A percentile compares a stretch with the other conserved stretches of the same genome.
Conservation (phyloP, 345 rosid genomes). For the Citrus maxima region DNA sequence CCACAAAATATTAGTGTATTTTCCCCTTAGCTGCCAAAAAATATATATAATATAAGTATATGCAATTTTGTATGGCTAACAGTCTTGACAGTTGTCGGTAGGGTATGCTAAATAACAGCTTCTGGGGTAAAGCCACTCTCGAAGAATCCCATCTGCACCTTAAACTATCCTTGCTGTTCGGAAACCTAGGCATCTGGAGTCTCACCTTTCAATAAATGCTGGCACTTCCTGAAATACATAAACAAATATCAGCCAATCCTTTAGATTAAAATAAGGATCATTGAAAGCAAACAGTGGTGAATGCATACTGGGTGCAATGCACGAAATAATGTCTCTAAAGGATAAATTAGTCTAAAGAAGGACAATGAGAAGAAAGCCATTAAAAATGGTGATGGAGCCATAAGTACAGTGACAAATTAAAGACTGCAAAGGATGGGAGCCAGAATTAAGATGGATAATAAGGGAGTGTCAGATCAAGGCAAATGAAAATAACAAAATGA, state of each 20-base stretch:
- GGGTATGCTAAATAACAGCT: not conserved
- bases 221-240: slow-evolving; percentile 39
- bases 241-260: not conserved
- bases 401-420: not conserved
- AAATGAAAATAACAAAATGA: not conserved
- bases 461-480: not conserved
- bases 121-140: not conserved
- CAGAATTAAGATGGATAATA: not conserved
- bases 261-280: not conserved
- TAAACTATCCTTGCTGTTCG: not conserved
- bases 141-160: not conserved
- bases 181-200: slow-evolving; percentile 8
- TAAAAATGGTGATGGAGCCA: not conserved
- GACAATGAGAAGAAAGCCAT: slow-evolving; percentile 9
- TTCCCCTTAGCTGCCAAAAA: not conserved
- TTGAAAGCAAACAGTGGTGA: not conserved
- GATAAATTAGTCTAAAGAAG: not conserved
- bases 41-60: too few species aligned
- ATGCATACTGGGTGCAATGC: not conserved
- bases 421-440: not conserved
- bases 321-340: not conserved
- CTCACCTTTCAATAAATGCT: slow-evolving; percentile 22
- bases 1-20: not conserved
- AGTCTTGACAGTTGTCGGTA: not conserved
- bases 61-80: not conserved